These are phyloP conservation scores for Ceratobasidium sp. DNA, from an alignment of 1,284 basidiomycete species.

Conservation along the genomic window DNA sequence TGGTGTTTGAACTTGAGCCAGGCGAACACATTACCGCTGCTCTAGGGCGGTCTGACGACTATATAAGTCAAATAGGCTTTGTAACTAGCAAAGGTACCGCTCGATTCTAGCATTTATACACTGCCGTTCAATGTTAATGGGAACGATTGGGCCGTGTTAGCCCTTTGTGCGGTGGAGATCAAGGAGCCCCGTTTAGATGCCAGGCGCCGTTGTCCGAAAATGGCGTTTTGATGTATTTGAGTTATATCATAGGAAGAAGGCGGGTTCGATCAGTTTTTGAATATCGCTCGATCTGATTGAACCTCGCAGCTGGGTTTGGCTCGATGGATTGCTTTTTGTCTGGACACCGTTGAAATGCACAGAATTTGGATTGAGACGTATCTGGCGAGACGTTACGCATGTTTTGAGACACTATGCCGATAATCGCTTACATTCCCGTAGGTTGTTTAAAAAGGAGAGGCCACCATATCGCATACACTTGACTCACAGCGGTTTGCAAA, in stretches of 20 bases:
- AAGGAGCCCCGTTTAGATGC: neutral
- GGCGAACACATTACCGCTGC: conserved; percentile 28
- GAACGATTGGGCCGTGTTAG: neutral
- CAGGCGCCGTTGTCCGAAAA: neutral
- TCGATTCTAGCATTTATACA: neutral
- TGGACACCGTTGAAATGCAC: too few relatives aligned
- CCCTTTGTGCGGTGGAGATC: neutral
- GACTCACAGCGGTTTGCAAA: too few relatives aligned
- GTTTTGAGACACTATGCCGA: too few relatives aligned
- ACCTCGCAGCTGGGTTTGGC: too few relatives aligned
- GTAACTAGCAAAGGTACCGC: conserved; percentile 10
- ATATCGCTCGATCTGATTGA: too few relatives aligned
- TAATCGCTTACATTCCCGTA: too few relatives aligned
- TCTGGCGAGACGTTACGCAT: too few relatives aligned
- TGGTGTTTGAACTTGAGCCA: neutral
- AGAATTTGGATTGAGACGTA: too few relatives aligned
- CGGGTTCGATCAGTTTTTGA: neutral
- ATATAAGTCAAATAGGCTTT: conserved; percentile 14
- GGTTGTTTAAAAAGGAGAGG: too few relatives aligned
- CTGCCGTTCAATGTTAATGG: neutral
- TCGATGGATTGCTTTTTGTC: too few relatives aligned
- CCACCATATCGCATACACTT: too few relatives aligned
- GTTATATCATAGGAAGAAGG: conserved; percentile 26
- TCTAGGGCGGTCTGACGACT: neutral
- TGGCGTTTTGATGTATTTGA: conserved; percentile 6